These are phyloP conservation scores for Pythium guiyangense DNA, from an alignment of 352 stramenopile species.

Conservation along the genomic window DNA sequence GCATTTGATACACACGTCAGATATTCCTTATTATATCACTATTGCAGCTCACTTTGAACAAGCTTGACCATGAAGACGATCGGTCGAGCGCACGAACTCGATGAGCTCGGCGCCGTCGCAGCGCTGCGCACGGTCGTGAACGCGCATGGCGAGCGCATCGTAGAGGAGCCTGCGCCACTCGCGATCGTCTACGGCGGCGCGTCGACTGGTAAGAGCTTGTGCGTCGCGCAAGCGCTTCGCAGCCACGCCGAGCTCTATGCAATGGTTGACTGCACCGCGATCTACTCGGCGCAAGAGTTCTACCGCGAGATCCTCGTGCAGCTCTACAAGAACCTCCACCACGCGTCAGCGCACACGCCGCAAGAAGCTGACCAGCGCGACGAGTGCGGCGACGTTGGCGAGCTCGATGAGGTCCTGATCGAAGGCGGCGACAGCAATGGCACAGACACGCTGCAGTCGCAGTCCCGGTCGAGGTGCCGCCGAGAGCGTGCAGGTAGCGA, in stretches of 20 bases:
- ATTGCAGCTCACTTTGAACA: neutral
- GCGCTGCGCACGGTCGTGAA: constrained; percentile 27
- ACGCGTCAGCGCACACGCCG: neutral
- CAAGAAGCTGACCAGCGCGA: too few species aligned
- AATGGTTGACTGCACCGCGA: constrained; percentile 64
- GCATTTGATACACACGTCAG: too few species aligned
- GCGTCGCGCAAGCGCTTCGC: constrained; percentile 38
- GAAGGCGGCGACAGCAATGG: constrained; percentile 5
- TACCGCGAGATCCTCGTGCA: constrained; percentile 71
- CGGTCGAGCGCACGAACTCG: constrained; percentile 45
- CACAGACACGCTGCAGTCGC: neutral
- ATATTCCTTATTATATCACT: too few species aligned
- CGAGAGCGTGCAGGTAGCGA: neutral
- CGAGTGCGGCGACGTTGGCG: neutral
- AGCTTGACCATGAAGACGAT: constrained; percentile 32
- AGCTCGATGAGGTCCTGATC: constrained; percentile 3
- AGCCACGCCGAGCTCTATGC: constrained; percentile 30
- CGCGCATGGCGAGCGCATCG: constrained; percentile 7
- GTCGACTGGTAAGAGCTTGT: too few species aligned
- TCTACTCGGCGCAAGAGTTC: constrained; percentile 61
- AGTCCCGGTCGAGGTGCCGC: neutral
- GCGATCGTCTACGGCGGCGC: constrained; percentile 69
- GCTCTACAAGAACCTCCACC: constrained; percentile 25
- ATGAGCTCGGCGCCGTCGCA: constrained; percentile 37
- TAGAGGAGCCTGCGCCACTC: constrained; percentile 48